Conservation (phyloP, 805 yeast genomes). For the Lipomyces starkeyi region DNA sequence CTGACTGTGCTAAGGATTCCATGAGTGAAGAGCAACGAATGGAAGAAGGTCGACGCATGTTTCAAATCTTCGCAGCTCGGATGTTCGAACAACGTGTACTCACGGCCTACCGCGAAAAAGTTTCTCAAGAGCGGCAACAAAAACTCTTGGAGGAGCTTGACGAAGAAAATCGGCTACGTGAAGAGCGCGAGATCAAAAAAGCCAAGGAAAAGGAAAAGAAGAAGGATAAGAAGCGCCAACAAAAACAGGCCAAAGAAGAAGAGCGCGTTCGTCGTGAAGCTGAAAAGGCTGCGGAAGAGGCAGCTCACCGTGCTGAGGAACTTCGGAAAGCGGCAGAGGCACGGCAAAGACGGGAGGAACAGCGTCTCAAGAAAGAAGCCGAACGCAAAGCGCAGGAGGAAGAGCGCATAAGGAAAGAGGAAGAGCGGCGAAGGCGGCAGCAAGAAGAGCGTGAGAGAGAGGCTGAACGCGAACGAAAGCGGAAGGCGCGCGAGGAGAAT, state of each 20-base stretch:
- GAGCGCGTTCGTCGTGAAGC: constrained; percentile 47
- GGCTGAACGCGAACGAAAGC: constrained; percentile 33
- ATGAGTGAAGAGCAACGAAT: constrained; percentile 63
- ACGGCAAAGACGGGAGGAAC: constrained; percentile 38
- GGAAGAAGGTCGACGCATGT: constrained; percentile 78
- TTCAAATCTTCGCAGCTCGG: constrained; percentile 79
- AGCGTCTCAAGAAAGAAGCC: constrained; percentile 39
- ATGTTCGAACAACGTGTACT: constrained; percentile 75
- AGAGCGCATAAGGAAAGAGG: constrained; percentile 36
- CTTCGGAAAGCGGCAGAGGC: constrained; percentile 36
- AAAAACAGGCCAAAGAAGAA: constrained; percentile 49
- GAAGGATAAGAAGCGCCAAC: constrained; percentile 50
- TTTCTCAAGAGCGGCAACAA: constrained; percentile 68
- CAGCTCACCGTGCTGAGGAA: constrained; percentile 36
- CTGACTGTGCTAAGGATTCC: constrained; percentile 28
- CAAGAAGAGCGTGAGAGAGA: constrained; percentile 37
- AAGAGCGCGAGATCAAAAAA: constrained; percentile 46
- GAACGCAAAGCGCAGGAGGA: constrained; percentile 45
- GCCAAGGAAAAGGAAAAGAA: constrained; percentile 50
- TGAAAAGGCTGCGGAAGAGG: constrained; percentile 45
- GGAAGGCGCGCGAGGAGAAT: constrained; percentile 35
- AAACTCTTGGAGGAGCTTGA: constrained; percentile 46
- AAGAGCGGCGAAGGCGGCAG: constrained; percentile 32
- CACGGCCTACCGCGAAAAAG: constrained; percentile 76
- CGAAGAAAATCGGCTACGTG: constrained; percentile 39